Base-by-base conservation (phyloP, 1,284 basidiomycete species). In the Schizophyllum amplum region DNA sequence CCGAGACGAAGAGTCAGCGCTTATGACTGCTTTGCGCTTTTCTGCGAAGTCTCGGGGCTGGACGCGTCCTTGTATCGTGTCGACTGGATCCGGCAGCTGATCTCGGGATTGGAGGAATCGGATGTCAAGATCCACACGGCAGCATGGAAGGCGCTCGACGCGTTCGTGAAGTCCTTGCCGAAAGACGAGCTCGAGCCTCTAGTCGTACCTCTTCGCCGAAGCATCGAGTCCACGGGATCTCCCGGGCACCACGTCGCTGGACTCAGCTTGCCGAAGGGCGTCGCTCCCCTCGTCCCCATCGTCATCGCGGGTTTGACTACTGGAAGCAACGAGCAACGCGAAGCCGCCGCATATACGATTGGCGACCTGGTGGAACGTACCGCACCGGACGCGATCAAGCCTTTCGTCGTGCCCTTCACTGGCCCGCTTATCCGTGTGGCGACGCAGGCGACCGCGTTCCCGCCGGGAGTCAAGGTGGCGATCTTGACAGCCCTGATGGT, bases 361-460 rank as follows among this genome's bases (percentile, higher is more conserved):
- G 90, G 93, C 21, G 95, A 98, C 66, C 83, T 99, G 51, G 92
- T 98, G 17, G 90, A 95, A 69, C 83, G 94, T 24, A 98, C 94
- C 0, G 84, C 89, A 25, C 89, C 96, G 67, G 81, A 77, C 22
- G 86, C 93, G 1, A 91, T 99, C 82, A 98, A 97, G 71, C 92
- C 94, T 0, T 98, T 93, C 71, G 93, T 98, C 60, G 95, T 98
- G 11, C 90, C 92, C 27, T 94, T 98, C 69, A 98, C 96, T 22
- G 95, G 96, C 24, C 94, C 95, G 1, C 85, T 98, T 62, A 98
- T 98, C 66, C 88, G 92, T 67, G 92, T 96, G 46, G 93, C 92
- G 1, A 92, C 91, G 0, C 89, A 92, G 69, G 87, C 91, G 17
- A 90, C 87, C 53, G 84, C 87, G 0, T 92, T 93, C 68, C 93